Conservation (phyloP, 345 rosid species). For the Psidium friedrichsthalianum region DNA sequence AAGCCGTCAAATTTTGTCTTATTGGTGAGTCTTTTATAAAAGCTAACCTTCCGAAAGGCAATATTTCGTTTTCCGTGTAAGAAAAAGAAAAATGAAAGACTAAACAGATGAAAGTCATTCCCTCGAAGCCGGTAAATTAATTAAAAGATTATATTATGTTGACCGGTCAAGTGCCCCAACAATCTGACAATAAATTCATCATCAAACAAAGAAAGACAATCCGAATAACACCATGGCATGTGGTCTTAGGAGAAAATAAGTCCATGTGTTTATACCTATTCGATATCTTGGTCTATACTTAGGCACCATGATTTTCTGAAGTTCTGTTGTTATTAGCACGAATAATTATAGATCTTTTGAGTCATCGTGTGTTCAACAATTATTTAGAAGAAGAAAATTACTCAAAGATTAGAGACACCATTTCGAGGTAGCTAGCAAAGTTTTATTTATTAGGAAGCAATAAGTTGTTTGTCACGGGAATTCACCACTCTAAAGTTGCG, state of each 20-base stretch:
- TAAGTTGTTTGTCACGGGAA: too few relatives aligned
- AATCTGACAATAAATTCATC: background rate
- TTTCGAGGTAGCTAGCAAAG: background rate
- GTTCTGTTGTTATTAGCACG: background rate
- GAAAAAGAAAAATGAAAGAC: too few relatives aligned
- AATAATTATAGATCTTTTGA: background rate
- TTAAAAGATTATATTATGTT: background rate
- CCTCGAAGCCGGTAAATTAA: background rate
- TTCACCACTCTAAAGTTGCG: too few relatives aligned
- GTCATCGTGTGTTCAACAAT: background rate
- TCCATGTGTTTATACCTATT: background rate
- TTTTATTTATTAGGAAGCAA: too few relatives aligned
- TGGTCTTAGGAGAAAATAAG: too few relatives aligned
- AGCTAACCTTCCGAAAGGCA: background rate
- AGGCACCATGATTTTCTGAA: background rate
- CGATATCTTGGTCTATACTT: background rate
- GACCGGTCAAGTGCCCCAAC: background rate
- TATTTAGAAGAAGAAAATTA: too few relatives aligned
- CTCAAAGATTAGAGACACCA: background rate
- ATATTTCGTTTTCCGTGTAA: background rate
- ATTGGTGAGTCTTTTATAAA: background rate
- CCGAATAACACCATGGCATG: too few relatives aligned
- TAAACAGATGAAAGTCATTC: background rate
- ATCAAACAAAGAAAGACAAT: background rate
- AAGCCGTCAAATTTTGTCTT: background rate